Base-by-base conservation (phyloP, 495 filamentous ascomycete species). In the Penicillium steckii region DNA sequence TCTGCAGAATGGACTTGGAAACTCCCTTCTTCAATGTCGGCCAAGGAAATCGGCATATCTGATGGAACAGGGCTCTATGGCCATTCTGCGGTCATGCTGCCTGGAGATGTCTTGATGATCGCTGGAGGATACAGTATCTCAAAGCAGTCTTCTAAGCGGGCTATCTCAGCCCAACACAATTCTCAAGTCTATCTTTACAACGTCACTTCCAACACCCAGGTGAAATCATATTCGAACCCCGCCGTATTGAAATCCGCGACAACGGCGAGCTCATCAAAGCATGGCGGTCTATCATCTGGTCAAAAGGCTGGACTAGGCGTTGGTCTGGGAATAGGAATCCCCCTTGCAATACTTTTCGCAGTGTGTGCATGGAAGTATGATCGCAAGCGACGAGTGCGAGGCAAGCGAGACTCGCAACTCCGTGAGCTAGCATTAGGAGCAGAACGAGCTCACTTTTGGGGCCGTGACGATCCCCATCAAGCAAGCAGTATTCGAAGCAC, bases 21-120 rank as follows among this genome's bases (percentile, higher is more conserved):
- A 8, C 69, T 88, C 5, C 89, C 89, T 0, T 57, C 89, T 0
- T 57, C 70, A 2, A 59, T 65, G 0, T 59, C 68, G 4, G 53
- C 65, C 4, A 49, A 51, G 25, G 73, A 71, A 12, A 24, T 54
- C n/a, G 73, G 69, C 1, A 68, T 80, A 2, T 52, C 66, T 2
- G 68, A 76, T 44, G 80, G 79, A 6, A 59, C 74, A 3, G 91
- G 90, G 0, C 71, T 95, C 3, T 95, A 88, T 62, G 93, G 93
- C 3, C 93, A 97, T 66, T 93, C 87, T 2, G 89, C 90, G 4
- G 80, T 76, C 4, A 81, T 96, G 77, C 79, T 97, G 13, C 86
- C 89, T 17, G 93, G 91, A 2, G 88, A 86, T 54, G 80, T 96
- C 0, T 90, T 97, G 88, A 89, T 97, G 87, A 72, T 95, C 23